Evolutionary conservation across 2,329 filamentous ascomycete genomes (phyloP), one percentile per base, ranked within the genome.

Genomic region (Penicillium sp.): DNA sequence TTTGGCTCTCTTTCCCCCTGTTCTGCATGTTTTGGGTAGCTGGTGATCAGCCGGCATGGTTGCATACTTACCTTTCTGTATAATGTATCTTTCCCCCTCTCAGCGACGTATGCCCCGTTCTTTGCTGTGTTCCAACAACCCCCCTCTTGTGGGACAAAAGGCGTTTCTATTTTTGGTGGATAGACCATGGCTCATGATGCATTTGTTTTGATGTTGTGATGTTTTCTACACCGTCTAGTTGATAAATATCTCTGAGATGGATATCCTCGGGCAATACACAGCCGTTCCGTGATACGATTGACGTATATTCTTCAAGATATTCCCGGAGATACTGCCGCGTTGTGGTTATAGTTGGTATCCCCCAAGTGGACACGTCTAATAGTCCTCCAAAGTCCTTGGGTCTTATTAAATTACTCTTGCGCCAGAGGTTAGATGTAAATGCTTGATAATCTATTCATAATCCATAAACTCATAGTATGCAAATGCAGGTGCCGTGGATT

Each of bases 61-160:
- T 55, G 50, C 57, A 50, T 49, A 38, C 42, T 55, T 40, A 39
- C 33, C 38, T 48, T 48, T 36, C 48, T 57, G 50, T 59, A 59
- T 49, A 59, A 57, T 57, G 54, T 53, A 41, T 58, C 40, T 24
- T 57, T 35, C 13, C 20, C 39, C 20, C 20, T 18, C 10, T 20
- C 39, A 44, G 44, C 36, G 31, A 46, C 46, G 49, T 53, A 51
- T 36, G 28, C 24, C n/a, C 18, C 35, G 6, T 24, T 28, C 14
- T 20, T 40, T 20, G 16, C 30, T 24, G 38, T 35, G n/a, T 18
- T 35, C 27, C 44, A 22, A 25, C 39, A 38, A 38, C 35, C 16
- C 5, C 16, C 33, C 7, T 36, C 35, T 38, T 41, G 20, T 27
- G 22, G 39, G 22, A 41, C 39, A 16, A 41, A 41, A 41, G 39